phyloP scores from a whole-genome alignment of 306 rosid species.

The Cicer chorassanicum region DNA sequence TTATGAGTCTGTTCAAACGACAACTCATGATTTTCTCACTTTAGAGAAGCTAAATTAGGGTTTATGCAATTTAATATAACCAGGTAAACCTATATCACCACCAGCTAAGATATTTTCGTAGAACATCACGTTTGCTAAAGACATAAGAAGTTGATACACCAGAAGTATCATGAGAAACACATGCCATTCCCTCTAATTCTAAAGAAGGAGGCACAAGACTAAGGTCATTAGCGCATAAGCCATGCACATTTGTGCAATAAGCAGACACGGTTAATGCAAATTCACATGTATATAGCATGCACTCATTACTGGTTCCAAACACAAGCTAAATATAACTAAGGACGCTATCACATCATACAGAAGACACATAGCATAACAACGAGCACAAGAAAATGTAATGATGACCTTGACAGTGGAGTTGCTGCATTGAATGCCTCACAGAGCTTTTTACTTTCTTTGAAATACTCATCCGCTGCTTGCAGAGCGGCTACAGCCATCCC shows the following conservation, averaged over 20 bases:
- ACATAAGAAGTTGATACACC: too few relatives aligned
- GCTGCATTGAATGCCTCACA: conserved; percentile 81
- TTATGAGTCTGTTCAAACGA: too few relatives aligned
- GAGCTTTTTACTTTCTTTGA: conserved; percentile 92
- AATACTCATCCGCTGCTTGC: conserved; percentile 95
- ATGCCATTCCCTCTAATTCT: neutral
- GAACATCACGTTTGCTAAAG: too few relatives aligned
- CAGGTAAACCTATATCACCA: too few relatives aligned
- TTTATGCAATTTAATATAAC: too few relatives aligned
- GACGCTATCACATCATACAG: conserved; percentile 3
- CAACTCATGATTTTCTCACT: too few relatives aligned
- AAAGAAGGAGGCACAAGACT: too few relatives aligned
- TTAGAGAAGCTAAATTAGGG: too few relatives aligned
- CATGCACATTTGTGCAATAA: conserved; percentile 17
- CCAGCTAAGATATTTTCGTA: too few relatives aligned
- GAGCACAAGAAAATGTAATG: conserved; percentile 27
- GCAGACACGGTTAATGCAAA: conserved; percentile 23
- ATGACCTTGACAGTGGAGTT: conserved; percentile 81
- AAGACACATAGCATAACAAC: neutral
- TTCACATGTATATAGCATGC: neutral
- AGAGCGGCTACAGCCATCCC: conserved; percentile 99
- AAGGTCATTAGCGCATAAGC: neutral
- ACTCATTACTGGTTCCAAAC: neutral
- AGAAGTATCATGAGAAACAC: too few relatives aligned
- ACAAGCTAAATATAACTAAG: neutral